Evolutionary conservation across 148 eudicot species (phyloP).

Genomic region (Drosera capensis): DNA sequence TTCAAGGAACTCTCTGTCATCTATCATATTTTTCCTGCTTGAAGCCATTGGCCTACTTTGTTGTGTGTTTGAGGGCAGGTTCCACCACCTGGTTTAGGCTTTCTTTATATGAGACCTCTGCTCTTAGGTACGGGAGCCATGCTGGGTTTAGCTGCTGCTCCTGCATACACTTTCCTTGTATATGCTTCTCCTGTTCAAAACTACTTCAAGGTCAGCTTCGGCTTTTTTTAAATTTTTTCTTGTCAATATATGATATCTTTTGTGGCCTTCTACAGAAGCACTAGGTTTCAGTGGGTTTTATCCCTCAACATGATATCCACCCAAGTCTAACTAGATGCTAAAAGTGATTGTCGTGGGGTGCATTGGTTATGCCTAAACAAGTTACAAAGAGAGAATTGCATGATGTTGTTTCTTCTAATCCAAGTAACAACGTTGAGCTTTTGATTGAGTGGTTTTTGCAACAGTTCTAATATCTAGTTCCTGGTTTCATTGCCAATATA

Average conservation of each 20-base stretch:
- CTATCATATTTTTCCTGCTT: background rate
- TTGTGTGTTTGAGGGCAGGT: slow-evolving; percentile 22
- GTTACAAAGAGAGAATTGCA: no score
- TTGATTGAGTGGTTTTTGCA: no score
- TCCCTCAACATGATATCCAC: no score
- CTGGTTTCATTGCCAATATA: background rate
- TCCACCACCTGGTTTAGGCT: slow-evolving; percentile 87
- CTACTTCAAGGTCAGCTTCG: slow-evolving; percentile 58
- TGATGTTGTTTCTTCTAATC: background rate
- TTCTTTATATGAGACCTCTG: slow-evolving; percentile 83
- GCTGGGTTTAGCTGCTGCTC: slow-evolving; percentile 73
- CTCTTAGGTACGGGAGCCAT: slow-evolving; percentile 81
- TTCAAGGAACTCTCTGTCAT: background rate
- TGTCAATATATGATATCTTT: no score
- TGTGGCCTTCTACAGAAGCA: no score
- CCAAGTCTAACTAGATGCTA: no score
- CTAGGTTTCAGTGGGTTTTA: no score
- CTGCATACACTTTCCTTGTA: slow-evolving; percentile 72
- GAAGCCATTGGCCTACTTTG: background rate
- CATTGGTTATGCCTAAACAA: no score
- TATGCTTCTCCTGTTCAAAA: slow-evolving; percentile 88
- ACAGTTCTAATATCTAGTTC: no score
- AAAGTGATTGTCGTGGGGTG: no score
- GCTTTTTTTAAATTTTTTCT: background rate
- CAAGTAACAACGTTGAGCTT: no score